A percentile compares a stretch with the other conserved stretches of the same genome.
phyloP scores from a whole-genome alignment of 1,284 basidiomycete species.

The Rhizoctonia solani region DNA sequence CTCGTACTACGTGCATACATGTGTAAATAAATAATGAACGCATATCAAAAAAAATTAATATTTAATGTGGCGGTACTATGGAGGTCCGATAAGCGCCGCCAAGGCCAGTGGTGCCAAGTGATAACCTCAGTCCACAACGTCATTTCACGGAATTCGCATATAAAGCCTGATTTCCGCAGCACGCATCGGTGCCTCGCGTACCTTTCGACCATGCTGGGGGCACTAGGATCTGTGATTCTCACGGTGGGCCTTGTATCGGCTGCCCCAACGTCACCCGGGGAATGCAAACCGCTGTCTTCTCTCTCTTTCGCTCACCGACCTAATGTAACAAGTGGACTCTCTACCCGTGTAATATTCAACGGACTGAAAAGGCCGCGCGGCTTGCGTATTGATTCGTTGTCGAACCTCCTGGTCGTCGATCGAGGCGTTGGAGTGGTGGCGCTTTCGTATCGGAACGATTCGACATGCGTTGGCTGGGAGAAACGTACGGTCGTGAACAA shows the following conservation, averaged over 20 bases:
- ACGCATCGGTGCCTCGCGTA: not conserved
- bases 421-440: conserved; percentile 50
- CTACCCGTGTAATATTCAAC: conserved; percentile 47
- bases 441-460: conserved; percentile 40
- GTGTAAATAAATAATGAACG: too few species aligned
- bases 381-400: conserved; percentile 46
- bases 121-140: not conserved
- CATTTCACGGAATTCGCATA: not conserved
- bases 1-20: too few species aligned
- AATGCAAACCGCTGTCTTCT: conserved; percentile 12
- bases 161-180: conserved; percentile 11
- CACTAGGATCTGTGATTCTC: not conserved
- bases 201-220: conserved; percentile 1
- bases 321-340: conserved; percentile 45
- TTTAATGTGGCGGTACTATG: too few species aligned
- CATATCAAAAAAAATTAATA: too few species aligned
- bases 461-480: conserved; percentile 46
- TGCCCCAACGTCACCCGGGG: conserved; percentile 25
- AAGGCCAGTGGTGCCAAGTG: not conserved
- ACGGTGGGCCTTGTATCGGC: not conserved
- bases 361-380: conserved; percentile 50
- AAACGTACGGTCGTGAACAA: conserved; percentile 48
- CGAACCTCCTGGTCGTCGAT: conserved; percentile 52
- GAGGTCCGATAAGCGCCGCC: not conserved
- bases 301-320: conserved; percentile 27